phyloP scores from a whole-genome alignment of 768 basidiomycete species.

The Lyophyllum atratum region DNA sequence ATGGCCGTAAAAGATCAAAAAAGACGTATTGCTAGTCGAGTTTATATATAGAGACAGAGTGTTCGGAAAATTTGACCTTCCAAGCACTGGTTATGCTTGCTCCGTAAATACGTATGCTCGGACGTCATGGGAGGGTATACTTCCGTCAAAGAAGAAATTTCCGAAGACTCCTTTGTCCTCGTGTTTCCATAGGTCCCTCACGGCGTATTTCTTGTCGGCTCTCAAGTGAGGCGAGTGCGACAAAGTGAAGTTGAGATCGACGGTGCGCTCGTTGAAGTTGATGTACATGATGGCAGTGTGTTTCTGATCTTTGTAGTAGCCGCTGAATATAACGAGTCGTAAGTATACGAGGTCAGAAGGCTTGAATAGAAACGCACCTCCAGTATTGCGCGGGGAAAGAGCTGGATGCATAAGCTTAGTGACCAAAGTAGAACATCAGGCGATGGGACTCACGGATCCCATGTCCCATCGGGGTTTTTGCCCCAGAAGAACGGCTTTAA shows the following conservation, averaged over 20 bases:
- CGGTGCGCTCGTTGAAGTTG: conserved; percentile 29
- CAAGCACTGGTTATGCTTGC: conserved; percentile 11
- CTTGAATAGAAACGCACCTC: conserved; percentile 31
- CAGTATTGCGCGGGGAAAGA: conserved; percentile 58
- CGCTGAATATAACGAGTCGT: conserved; percentile 7
- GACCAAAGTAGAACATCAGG: conserved; percentile 18
- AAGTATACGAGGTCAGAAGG: background rate
- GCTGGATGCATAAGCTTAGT: conserved; percentile 38
- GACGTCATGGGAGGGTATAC: conserved; percentile 27
- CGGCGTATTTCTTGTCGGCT: conserved; percentile 25
- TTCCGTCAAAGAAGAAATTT: conserved; percentile 27
- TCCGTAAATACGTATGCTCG: conserved; percentile 30
- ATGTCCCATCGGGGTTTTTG: conserved; percentile 44
- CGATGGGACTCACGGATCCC: conserved; percentile 21
- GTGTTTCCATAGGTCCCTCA: conserved; percentile 30
- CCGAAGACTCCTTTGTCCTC: conserved; percentile 24
- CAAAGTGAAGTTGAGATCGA: conserved; percentile 30
- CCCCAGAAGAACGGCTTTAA: conserved; percentile 61
- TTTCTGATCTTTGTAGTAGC: conserved; percentile 26
- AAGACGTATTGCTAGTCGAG: background rate
- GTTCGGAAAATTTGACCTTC: background rate
- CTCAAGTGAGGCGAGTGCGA: conserved; percentile 28
- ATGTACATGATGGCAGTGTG: conserved; percentile 31
- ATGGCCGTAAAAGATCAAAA: background rate
- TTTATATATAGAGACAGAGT: background rate